Evolutionary conservation across 2,329 filamentous ascomycete genomes (phyloP).

Genomic region (Hymenoscyphus scutula): DNA sequence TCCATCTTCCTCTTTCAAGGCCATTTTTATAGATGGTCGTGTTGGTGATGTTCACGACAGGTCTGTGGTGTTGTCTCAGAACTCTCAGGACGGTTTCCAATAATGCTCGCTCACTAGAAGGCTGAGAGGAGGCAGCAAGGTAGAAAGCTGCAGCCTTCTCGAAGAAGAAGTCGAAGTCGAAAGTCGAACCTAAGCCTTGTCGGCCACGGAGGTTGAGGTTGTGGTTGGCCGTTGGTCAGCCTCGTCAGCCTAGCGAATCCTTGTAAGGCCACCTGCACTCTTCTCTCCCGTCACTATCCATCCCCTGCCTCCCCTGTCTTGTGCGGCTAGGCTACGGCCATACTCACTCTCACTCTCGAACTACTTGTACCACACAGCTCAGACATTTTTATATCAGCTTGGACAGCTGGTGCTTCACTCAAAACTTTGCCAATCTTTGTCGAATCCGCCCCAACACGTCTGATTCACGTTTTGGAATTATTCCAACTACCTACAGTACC

Average conservation of each 20-base stretch:
- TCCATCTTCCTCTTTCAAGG: conserved; percentile 28
- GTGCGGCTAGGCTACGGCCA: not conserved
- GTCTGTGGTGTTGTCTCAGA: conserved; percentile 6
- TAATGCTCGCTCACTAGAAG: not conserved
- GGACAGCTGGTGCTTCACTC: not conserved
- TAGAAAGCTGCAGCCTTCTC: not conserved
- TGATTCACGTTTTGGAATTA: not conserved
- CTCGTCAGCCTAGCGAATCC: not conserved
- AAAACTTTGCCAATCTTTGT: not conserved
- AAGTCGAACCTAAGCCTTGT: no score
- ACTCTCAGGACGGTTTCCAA: not conserved
- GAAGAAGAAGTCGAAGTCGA: no score
- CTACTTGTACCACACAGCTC: conserved; percentile 2
- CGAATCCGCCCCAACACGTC: not conserved
- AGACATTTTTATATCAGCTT: not conserved
- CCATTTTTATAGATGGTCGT: conserved; percentile 25
- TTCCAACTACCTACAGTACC: not conserved
- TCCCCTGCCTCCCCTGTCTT: not conserved
- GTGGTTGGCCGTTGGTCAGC: not conserved
- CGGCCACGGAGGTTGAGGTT: not conserved
- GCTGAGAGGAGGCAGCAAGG: not conserved
- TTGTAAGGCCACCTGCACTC: not conserved
- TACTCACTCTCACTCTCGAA: not conserved
- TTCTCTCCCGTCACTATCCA: no score
- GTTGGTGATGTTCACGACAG: conserved; percentile 3